Percentiles rank a stretch among this genome's conserved stretches.
These are phyloP conservation scores for Phaeophleospora eucalypticola DNA, from an alignment of 2,329 filamentous ascomycete species.

Conservation along the genomic window DNA sequence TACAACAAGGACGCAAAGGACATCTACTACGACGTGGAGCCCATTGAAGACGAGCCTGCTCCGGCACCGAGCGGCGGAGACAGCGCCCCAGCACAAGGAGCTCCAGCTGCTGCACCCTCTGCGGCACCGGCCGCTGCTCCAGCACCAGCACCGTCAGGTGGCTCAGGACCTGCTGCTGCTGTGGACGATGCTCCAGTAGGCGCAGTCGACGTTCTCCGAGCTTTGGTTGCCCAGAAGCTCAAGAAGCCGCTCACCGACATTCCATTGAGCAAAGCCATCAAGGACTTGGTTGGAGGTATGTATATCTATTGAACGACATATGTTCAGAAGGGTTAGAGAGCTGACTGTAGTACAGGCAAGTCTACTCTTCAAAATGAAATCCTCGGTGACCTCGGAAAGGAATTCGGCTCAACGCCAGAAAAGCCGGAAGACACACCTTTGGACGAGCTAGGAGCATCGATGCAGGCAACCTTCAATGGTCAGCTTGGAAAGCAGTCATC, in stretches of 20 bases:
- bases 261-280: conserved; percentile 93
- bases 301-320: too few relatives aligned
- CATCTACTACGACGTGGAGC: conserved; percentile 98
- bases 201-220: conserved; percentile 83
- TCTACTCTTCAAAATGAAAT: conserved; percentile 99
- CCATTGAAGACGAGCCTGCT: conserved; percentile 77
- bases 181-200: conserved; percentile 83
- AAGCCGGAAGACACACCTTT: conserved; percentile 97
- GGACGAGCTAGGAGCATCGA: conserved; percentile 88
- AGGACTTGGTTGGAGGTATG: conserved; percentile 94
- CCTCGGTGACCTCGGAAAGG: conserved; percentile 92
- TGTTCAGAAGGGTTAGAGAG: too few relatives aligned
- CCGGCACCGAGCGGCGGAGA: conserved; percentile 46
- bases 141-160: conserved; percentile 56
- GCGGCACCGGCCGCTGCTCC: conserved; percentile 53
- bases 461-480: conserved; percentile 98
- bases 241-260: conserved; percentile 91
- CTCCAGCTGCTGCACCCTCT: conserved; percentile 43
- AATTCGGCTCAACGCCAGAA: conserved; percentile 96
- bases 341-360: conserved; percentile 61
- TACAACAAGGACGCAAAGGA: conserved; percentile 99
- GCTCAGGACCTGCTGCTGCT: conserved; percentile 79
- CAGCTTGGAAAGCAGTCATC: conserved; percentile 96
- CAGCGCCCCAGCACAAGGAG: conserved; percentile 41
- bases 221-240: conserved; percentile 91